Base-by-base conservation (phyloP, 2,329 filamentous ascomycete genomes). In the Botrytis aclada region DNA sequence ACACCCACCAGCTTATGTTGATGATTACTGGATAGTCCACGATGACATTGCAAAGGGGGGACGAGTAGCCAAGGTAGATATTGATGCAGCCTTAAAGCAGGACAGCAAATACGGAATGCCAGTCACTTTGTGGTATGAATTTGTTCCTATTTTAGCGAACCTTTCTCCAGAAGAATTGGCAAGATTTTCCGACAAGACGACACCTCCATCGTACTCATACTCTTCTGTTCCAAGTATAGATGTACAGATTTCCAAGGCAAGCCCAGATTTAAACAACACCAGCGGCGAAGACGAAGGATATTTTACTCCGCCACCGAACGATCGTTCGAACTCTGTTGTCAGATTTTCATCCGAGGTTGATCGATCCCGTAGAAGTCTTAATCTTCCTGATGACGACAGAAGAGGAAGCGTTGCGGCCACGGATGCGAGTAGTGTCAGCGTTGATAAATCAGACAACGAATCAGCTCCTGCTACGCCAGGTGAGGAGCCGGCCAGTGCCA, bases 91-190 rank as follows among this genome's bases (percentile, higher is more conserved):
- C 0, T 98, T 67, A 91, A 89, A 77, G 88, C 92, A n/a, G 95
- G 98, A 81, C 22, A 37, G 54, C n/a, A 41, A 56, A 41, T 69
- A 69, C n/a, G 65, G 65, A n/a, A 97, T 94, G 81, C 95, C 96
- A 0, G 98, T 98, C 81, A 87, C 98, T 10, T 85, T 99, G 0
- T 98, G 98, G 82, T 99, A 98, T 80, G 95, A 98, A 81, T 93
- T 98, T 58, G 88, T 97, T 43, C 95, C 95, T 0, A 94, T 97
- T 79, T 89, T 93, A 43, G 92, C 95, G 72, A 80, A 58, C 63
- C 69, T 70, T 16, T 29, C 63, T 7, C 37, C 69, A 43, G 39
- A 72, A 9, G 62, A 64, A 51, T 37, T 45, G 85, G 47, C 66
- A 34, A 86, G 10, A 82, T 82, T 62, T 85, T 83, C 51, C 8